Base-by-base conservation (phyloP, 805 yeast species). In the Yamadazyma kitorensis region DNA sequence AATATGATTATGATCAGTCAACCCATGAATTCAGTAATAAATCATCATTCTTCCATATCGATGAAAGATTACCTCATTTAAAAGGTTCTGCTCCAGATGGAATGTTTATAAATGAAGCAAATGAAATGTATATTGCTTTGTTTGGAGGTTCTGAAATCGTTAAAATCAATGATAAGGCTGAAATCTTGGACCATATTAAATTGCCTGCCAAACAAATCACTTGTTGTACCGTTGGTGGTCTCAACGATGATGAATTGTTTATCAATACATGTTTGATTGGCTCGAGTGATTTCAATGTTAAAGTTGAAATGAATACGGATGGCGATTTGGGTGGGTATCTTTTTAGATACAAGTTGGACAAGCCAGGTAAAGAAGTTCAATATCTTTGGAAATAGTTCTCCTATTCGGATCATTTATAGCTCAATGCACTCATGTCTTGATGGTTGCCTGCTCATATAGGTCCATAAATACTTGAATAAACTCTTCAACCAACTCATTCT, bases 11-110 rank as follows among this genome's bases (percentile, higher is more conserved):
- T 44, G 61, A 64, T 44, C 39, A 47, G 26, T 45, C 34, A 12
- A 40, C 58, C 16, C 53, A 50, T 33, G 51, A 45, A 17, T 49
- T 66, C 27, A 35, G 53, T 19, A 61, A 67, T 45, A 56, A 52
- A 29, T 26, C 34, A 17, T 44, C 47, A n/a, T 49, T 48, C 25
- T 36, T 61, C 14, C 47, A 57, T 24, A 37, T 47, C 26, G 44
- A 42, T 17, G 80, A 79, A 36, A 33, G 26, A 24, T 30, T 44
- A 26, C 25, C 37, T 24, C 21, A 14, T 7, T 15, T 19, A 9
- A 26, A 22, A 4, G 31, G 22, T 2, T 39, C 80, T 6, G 93
- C 79, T 45, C 96, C 96, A 0, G 97, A 88, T 55, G 97, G 97
- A 14, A 69, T 83, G 44, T 65, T 80, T 17, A 59, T 83, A 43